Evolutionary conservation across 164 flowering plant genomes (phyloP), one percentile per base, ranked within the genome.

Genomic region (Vitis rupestris): DNA sequence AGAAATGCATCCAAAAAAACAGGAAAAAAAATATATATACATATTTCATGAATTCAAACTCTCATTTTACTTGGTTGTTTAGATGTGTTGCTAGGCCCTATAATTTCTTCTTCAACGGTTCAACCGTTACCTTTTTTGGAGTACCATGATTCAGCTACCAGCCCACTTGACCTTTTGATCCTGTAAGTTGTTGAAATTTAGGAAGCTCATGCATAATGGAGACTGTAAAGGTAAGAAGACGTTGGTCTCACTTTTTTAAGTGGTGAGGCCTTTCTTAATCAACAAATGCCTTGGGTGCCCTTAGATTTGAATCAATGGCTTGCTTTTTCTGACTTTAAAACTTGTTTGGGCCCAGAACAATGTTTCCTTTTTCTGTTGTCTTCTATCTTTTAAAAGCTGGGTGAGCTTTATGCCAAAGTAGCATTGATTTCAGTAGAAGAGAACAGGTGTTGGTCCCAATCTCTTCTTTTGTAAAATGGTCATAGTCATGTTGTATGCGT

Each of bases 141-240:
- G 29, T 64, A 27, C 53, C 50, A 60, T 75, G 61, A 80, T 79
- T 72, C 51, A 65, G 58, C 55, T 57, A 54, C 64, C 50, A 61
- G 62, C 56, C 57, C 62, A n/a, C 61, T 53, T 53, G 63, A 13
- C 61, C 50, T 68, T 37, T 64, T 57, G 51, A 59, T 55, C 9
- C 29, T 8, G 51, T 66, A n/a, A 55, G 55, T 53, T 53, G 72
- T 63, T 71, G 78, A 68, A 30, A 50, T 66, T 63, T 52, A 68
- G 84, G 84, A 75, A 70, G 75, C 73, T 76, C 77, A 72, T 54
- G 79, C 69, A 69, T 50, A 64, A 31, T 63, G 31, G 53, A 59
- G 16, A 62, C 50, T 64, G 61, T 52, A 58, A 55, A 66, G 66
- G 47, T 67, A 8, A 29, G 47, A 29, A 44, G 47, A 71, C 52